Conservation (phyloP, 495 filamentous ascomycete genomes). For the Annulohypoxylon moriforme region DNA sequence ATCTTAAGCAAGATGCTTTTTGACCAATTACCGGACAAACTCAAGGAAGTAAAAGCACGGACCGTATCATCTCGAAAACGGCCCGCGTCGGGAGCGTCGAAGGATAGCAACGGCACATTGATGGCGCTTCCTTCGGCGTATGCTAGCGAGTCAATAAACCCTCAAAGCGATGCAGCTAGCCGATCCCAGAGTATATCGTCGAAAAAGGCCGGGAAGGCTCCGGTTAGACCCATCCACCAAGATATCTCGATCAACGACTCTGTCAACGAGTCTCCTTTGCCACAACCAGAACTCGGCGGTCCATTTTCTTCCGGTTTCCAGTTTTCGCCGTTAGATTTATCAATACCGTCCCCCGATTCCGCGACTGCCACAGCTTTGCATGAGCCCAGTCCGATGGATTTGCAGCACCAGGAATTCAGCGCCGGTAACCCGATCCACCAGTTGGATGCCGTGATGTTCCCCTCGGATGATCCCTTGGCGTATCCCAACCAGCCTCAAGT, state of each 20-base stretch:
- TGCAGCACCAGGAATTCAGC: conserved; percentile 49
- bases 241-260: conserved; percentile 51
- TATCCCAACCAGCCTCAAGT: conserved; percentile 88
- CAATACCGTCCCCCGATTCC: conserved; percentile 48
- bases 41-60: conserved; percentile 60
- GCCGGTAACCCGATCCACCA: conserved; percentile 69
- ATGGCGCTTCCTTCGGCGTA: conserved; percentile 20
- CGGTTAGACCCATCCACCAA: conserved; percentile 40
- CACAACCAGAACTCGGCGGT: conserved; percentile 37
- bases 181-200: conserved; percentile 41
- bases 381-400: conserved; percentile 47
- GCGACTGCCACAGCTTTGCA: conserved; percentile 41
- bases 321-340: conserved; percentile 43
- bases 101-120: conserved; percentile 45
- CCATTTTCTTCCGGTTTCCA: conserved; percentile 41
- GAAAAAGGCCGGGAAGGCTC: conserved; percentile 44
- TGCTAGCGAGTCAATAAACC: conserved; percentile 14
- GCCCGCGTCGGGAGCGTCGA: conserved; percentile 62
- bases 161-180: conserved; percentile 55
- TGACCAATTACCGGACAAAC: conserved; percentile 78
- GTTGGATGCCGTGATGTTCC: conserved; percentile 91
- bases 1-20: conserved; percentile 70
- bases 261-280: conserved; percentile 48
- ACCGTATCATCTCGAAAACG: conserved; percentile 66
- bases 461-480: conserved; percentile 86